These are phyloP conservation scores for Calonectria multiphialidica DNA, from an alignment of 2,329 filamentous ascomycete genomes.

Conservation along the genomic window DNA sequence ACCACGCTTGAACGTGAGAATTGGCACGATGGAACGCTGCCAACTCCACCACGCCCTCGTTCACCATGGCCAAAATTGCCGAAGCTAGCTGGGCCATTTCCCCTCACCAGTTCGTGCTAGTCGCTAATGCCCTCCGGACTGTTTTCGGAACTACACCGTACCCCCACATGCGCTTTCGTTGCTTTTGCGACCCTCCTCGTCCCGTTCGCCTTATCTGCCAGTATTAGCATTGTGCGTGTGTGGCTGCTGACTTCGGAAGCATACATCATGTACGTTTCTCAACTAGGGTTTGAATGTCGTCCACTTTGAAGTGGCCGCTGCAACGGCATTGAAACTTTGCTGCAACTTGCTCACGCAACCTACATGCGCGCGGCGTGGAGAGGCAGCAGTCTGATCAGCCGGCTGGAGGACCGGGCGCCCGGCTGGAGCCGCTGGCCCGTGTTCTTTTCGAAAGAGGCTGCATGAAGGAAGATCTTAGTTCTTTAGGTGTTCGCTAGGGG, in stretches of 20 bases:
- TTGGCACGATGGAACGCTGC: slow-evolving; percentile 22
- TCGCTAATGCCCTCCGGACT: slow-evolving; percentile 4
- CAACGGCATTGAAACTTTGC: not conserved
- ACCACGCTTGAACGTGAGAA: slow-evolving; percentile 15
- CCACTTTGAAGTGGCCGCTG: not conserved
- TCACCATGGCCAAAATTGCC: not conserved
- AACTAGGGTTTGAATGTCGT: not conserved
- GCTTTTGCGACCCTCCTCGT: slow-evolving; percentile 2
- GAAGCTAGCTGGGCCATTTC: not conserved
- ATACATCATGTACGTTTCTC: not conserved
- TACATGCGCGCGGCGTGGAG: not conserved
- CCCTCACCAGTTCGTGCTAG: slow-evolving; percentile 12
- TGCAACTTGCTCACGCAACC: not conserved
- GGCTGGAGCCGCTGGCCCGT: slow-evolving; percentile 41
- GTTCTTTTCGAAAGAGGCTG: slow-evolving; percentile 32
- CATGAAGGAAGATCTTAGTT: slow-evolving; percentile 31
- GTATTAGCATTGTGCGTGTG: not conserved
- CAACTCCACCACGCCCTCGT: slow-evolving; percentile 1
- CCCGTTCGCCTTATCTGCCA: not conserved
- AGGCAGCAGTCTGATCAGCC: slow-evolving; percentile 13
- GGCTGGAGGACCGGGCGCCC: slow-evolving; percentile 34
- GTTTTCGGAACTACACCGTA: slow-evolving; percentile 8
- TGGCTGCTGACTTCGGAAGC: not conserved
- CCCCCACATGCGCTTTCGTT: slow-evolving; percentile 1
- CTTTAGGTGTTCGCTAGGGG: slow-evolving; percentile 26